Evolutionary conservation across 2,329 filamentous ascomycete genomes (phyloP).

Genomic region (Cryphonectria japonica): DNA sequence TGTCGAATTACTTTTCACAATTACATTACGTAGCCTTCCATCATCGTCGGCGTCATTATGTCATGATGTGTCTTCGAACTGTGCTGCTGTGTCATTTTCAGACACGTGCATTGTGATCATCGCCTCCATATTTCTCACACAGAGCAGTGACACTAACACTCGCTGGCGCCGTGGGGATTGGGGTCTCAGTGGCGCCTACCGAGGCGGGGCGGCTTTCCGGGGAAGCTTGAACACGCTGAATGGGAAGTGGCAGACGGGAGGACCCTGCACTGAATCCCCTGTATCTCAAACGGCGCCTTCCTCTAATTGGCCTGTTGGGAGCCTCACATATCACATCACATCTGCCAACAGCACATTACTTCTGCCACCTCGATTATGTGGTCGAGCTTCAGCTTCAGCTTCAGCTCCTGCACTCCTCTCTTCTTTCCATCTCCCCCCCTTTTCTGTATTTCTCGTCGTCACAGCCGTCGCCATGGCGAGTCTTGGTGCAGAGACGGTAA

Average conservation of each 20-base stretch:
- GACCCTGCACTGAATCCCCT: neutral
- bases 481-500: conserved; percentile 44
- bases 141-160: neutral
- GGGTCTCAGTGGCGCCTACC: neutral
- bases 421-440: neutral
- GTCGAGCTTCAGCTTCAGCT: neutral
- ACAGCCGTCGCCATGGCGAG: conserved; percentile 21
- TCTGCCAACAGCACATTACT: neutral
- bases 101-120: neutral
- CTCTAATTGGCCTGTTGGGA: conserved; percentile 6
- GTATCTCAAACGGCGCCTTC: conserved; percentile 2
- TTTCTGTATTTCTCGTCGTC: conserved; percentile 1
- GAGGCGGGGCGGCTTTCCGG: neutral
- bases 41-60: neutral
- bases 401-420: conserved; percentile 1
- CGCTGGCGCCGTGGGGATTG: neutral
- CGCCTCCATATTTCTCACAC: neutral
- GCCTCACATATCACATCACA: conserved; percentile 15
- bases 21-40: conserved; percentile 2
- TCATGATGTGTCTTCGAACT: neutral
- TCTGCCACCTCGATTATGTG: neutral
- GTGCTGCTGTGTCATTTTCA: neutral
- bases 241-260: neutral
- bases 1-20: neutral
- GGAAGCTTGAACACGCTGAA: neutral